Conservation (phyloP, 2,329 filamentous ascomycete species). For the Monilinia fructicola region DNA sequence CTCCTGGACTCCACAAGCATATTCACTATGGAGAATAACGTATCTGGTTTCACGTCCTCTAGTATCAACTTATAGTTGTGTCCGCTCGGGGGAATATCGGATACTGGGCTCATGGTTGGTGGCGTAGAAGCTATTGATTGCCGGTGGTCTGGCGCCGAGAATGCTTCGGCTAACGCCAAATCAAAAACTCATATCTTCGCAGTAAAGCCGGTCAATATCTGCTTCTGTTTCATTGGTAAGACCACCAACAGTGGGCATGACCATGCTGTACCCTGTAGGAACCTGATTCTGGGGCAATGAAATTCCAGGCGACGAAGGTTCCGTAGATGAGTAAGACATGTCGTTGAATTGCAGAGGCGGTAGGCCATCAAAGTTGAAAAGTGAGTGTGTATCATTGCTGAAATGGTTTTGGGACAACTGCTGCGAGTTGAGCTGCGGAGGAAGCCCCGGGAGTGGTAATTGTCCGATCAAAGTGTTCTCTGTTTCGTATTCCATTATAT, state of each 20-base stretch:
- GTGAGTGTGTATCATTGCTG: not conserved
- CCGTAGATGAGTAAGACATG: slow-evolving; percentile 17
- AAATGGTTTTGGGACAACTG: slow-evolving; percentile 14
- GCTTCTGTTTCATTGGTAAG: slow-evolving; percentile 8
- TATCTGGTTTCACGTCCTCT: slow-evolving; percentile 18
- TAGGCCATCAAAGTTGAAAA: slow-evolving; percentile 19
- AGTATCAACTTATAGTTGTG: slow-evolving; percentile 18
- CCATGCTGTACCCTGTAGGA: slow-evolving; percentile 13
- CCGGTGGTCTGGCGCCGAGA: slow-evolving; percentile 4
- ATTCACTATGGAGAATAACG: slow-evolving; percentile 15
- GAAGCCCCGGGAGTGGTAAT: slow-evolving; percentile 8
- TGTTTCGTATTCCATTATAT: slow-evolving; percentile 6
- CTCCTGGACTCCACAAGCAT: slow-evolving; percentile 22
- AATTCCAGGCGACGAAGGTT: slow-evolving; percentile 16
- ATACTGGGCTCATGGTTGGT: slow-evolving; percentile 11
- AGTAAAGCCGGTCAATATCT: slow-evolving; percentile 16
- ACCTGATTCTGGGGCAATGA: slow-evolving; percentile 11
- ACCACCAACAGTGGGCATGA: not conserved
- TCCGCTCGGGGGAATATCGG: slow-evolving; percentile 7
- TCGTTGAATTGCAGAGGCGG: slow-evolving; percentile 15
- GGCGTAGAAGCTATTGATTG: slow-evolving; percentile 14
- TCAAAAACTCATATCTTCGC: slow-evolving; percentile 19
- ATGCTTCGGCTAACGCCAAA: slow-evolving; percentile 18
- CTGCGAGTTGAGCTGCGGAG: not conserved
- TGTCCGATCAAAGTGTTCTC: slow-evolving; percentile 17